phyloP scores from a whole-genome alignment of 2,329 filamentous ascomycete genomes.

The Cladophialophora psammophila region DNA sequence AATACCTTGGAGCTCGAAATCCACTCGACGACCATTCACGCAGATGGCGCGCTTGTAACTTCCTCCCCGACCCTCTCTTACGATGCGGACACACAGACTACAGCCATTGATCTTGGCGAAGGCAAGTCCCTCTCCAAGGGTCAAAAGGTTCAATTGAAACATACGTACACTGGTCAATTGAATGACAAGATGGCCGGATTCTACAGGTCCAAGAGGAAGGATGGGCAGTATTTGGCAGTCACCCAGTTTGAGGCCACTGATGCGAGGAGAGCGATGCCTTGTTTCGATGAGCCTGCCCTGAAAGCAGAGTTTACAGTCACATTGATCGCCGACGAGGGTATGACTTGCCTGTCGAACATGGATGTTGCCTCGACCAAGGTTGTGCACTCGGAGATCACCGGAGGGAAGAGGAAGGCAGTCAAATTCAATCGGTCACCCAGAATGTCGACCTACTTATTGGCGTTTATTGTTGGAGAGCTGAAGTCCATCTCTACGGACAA shows the following conservation, averaged over 20 bases:
- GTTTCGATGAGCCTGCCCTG: conserved; percentile 93
- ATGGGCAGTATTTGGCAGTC: conserved; percentile 84
- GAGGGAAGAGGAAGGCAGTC: conserved; percentile 78
- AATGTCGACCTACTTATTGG: conserved; percentile 96
- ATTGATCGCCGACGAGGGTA: conserved; percentile 84
- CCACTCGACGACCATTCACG: conserved; percentile 72
- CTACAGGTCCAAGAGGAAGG: conserved; percentile 87
- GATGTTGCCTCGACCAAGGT: conserved; percentile 83
- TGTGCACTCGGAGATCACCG: conserved; percentile 68
- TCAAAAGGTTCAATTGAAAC: conserved; percentile 76
- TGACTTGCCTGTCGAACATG: conserved; percentile 97
- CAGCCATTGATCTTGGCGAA: conserved; percentile 80
- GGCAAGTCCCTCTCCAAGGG: conserved; percentile 75
- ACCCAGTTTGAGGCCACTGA: conserved; percentile 98
- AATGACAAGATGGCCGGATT: conserved; percentile 98
- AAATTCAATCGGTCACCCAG: conserved; percentile 90
- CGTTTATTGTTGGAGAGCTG: conserved; percentile 92
- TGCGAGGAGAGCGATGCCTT: conserved; percentile 89
- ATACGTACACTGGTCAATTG: conserved; percentile 78
- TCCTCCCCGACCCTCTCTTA: conserved; percentile 73
- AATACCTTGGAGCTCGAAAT: conserved; percentile 90
- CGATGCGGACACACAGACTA: conserved; percentile 80
- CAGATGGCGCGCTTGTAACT: conserved; percentile 64
- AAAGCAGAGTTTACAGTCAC: conserved; percentile 94
- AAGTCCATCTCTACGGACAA: conserved; percentile 91